Conservation (phyloP, 257 asterid genomes). For the Vinca minor region DNA sequence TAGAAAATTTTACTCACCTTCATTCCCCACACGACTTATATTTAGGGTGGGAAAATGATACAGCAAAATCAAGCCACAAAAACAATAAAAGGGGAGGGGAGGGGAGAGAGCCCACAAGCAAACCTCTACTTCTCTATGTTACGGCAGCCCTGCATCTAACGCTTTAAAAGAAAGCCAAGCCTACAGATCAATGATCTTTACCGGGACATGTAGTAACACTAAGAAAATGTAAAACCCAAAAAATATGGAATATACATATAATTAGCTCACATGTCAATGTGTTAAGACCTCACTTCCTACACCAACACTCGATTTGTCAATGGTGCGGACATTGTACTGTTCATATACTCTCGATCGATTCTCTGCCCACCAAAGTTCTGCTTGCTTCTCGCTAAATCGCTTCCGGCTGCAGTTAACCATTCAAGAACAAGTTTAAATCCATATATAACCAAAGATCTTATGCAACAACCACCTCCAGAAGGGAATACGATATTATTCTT, state of each 20-base stretch:
- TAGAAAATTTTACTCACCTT: conserved; percentile 43
- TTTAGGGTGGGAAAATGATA: conserved; percentile 16
- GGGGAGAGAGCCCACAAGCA: conserved; percentile 21
- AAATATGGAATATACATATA: conserved; percentile 18
- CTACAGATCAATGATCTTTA: conserved; percentile 23
- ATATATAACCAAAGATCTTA: conserved; percentile 4
- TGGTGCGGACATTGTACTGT: conserved; percentile 47
- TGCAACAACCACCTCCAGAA: background rate
- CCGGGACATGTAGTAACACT: conserved; percentile 22
- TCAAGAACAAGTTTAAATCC: conserved; percentile 15
- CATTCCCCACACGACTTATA: conserved; percentile 20
- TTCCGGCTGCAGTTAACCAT: conserved; percentile 68
- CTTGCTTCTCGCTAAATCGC: conserved; percentile 51
- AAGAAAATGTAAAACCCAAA: conserved; percentile 9
- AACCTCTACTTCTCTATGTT: conserved; percentile 23
- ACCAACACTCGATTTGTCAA: conserved; percentile 47
- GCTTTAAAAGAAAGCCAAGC: conserved; percentile 24
- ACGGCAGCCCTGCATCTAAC: conserved; percentile 28
- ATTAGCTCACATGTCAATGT: conserved; percentile 23
- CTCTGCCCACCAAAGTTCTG: conserved; percentile 58
- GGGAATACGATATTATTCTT: background rate
- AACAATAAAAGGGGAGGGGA: conserved; percentile 15
- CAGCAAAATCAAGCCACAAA: conserved; percentile 28
- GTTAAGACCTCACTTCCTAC: conserved; percentile 56
- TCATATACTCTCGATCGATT: conserved; percentile 59